Evolutionary conservation across 2,329 filamentous ascomycete species (phyloP), one percentile per base, ranked within the genome.

Genomic region (Cryoendolithus antarcticus): DNA sequence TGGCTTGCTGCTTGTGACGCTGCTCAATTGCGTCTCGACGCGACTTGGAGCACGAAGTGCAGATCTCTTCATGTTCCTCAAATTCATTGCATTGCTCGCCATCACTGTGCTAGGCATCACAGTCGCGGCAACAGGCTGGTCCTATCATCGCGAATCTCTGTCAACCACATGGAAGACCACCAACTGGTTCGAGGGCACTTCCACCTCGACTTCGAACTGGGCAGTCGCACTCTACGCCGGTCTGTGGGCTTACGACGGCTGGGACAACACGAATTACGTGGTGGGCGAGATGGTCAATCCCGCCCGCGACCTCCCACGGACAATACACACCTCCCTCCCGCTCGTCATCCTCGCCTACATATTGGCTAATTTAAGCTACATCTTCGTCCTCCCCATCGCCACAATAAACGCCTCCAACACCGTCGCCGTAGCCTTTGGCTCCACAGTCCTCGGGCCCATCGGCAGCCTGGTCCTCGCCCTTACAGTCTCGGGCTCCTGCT

Each of bases 191-290:
- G 80, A 86, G 39, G 80, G 81, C 41, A 95, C 89, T 4, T 85
- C 75, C 46, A 75, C 70, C 9, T 82, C 88, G 57, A 71, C 82
- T 37, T 93, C 82, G 35, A 80, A 79, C 49, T 96, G 88, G 83
- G 91, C 91, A 3, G 82, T 98, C 34, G 91, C 91, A 0, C 64
- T 98, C 34, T 98, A 98, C 59, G 89, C 86, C 10, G 91, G 91
- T 6, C 71, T 98, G 4, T 98, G 91, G 91, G 91, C 91, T 1
- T 98, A 91, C 62, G 91, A 98, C 58, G 91, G 91, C 24, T 98
- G 91, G 91, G 91, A 98, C 58, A 98, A 98, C 60, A 93, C 89
- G 46, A 98, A 95, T 63, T 98, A 95, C 55, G 91, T 98, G 5
- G 86, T 93, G 1, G 91, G 88, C 52, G 91, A 98, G 62, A 96